Base-by-base conservation (phyloP, 257 asterid genomes). In the Nicotiana undulata region DNA sequence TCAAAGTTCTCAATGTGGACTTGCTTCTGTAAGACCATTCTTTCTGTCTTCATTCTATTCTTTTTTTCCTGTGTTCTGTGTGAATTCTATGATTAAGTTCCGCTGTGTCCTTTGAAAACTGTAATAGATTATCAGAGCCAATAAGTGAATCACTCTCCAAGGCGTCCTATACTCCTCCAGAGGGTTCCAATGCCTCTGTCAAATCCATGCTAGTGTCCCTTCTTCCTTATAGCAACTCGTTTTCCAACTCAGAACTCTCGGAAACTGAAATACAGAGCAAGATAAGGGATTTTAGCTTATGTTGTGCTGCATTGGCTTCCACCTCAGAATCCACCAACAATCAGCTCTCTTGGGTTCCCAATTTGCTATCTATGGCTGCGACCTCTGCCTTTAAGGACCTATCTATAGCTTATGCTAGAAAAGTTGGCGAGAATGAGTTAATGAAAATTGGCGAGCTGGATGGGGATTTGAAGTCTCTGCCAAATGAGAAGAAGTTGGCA, bases 231-330 rank as follows among this genome's bases (percentile, higher is more conserved):
- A 18, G 26, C 31, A 18, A 20, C n/a, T 44, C 77, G 3, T 3
- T 58, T 28, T 49, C 80, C 37, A 7, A 65, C 80, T 79, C 83
- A 70, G 44, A 86, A 44, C 80, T 81, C 79, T 80, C 85, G 60
- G 89, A 76, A 26, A 18, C 84, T 76, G 78, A 83, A 60, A 13
- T 66, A 37, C 82, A 82, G 40, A 58, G 84, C 75, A 58, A 61
- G 79, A 70, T 90, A 56, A 85, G 78, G 83, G 91, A 91, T 87
- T 90, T 93, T 77, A 84, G 82, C 75, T 66, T 95, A 80, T 92
- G 91, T 83, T 90, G 92, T 75, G 97, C 97, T 9, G 97, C 96
- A 1, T 86, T 96, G 83, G 89, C 97, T 26, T 88, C 97, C 26
- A 91, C 99, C 22, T 60, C 86, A 15, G 64, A 79, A 70, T 82